Base-by-base conservation (phyloP, 768 basidiomycete genomes). In the Leccinum ochraceum region DNA sequence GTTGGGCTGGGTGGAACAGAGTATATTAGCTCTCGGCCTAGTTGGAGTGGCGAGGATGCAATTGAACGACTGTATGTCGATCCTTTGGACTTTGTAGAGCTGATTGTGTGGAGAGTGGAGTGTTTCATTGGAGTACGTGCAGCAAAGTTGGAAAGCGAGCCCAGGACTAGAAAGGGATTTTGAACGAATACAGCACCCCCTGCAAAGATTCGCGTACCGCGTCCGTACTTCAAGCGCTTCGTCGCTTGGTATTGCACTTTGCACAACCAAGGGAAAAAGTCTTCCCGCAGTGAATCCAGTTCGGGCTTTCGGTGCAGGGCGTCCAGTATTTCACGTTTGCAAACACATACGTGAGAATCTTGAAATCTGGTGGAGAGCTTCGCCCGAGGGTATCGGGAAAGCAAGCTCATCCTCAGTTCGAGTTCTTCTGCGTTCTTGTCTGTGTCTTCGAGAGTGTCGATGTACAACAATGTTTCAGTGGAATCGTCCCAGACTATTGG, bases 311-410 rank as follows among this genome's bases (percentile, higher is more conserved):
- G 81, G 11, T 84, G 81, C 28, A 95, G 77, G 13, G 86, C 79
- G 60, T 92, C 87, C 26, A 97, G 77, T 8, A 96, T 79, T 17
- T 84, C 81, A 60, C 84, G 83, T 63, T 85, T 83, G 77, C 94
- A 94, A 36, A 96, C 86, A 67, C 96, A 97, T 34, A 96, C 90
- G 73, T 97, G 95, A 1, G 95, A 92, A 68, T 97, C 95, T 63
- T 87, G 85, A 36, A 89, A 80, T 36, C 76, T 80, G 13, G 84
- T 82, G 2, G 91, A 88, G 32, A 97, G 75, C 39, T 80, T 85
- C 32, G 83, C 79, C 30, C 84, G 84, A 8, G 93, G 90, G 70
- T 91, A 88, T 55, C 93, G 94, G 66, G 84, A 83, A 30, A 97
- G 75, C 58, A 97, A 73, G 28, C 83, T 82, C 87, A 93, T 92